Percentiles rank a stretch among this genome's conserved stretches.
These are phyloP conservation scores for Monosporozyma yasuniensis DNA, from an alignment of 805 yeast genomes.

Conservation along the genomic window DNA sequence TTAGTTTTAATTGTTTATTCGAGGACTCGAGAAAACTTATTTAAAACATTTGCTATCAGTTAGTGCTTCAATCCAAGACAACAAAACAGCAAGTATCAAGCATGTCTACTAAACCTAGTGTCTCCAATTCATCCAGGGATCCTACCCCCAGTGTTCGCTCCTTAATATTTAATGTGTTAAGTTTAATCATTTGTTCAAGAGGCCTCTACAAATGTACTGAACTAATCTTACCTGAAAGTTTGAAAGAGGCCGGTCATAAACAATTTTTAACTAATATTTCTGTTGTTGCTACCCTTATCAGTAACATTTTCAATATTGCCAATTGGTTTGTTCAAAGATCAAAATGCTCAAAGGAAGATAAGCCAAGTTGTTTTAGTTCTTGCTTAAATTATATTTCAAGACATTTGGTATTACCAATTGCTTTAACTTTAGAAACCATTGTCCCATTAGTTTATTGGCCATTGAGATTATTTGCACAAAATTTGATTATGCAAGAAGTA, in stretches of 20 bases:
- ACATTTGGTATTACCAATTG: slow-evolving; percentile 37
- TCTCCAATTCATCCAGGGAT: neutral
- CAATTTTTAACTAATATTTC: slow-evolving; percentile 69
- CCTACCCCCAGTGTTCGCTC: slow-evolving; percentile 10
- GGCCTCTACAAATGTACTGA: slow-evolving; percentile 24
- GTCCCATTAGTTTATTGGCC: slow-evolving; percentile 67
- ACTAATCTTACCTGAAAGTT: slow-evolving; percentile 38
- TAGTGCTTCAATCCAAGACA: too few species aligned
- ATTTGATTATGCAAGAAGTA: slow-evolving; percentile 36
- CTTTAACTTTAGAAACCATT: slow-evolving; percentile 49
- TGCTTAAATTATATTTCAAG: slow-evolving; percentile 26
- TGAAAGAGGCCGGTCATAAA: slow-evolving; percentile 53
- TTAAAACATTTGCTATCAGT: too few species aligned
- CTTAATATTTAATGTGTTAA: slow-evolving; percentile 13
- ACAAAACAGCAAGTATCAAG: neutral
- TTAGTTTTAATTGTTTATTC: too few species aligned
- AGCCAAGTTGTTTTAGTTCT: neutral
- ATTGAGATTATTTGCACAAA: slow-evolving; percentile 42
- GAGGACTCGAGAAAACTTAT: too few species aligned
- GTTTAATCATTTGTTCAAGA: slow-evolving; percentile 17
- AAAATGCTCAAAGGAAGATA: neutral
- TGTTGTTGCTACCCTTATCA: slow-evolving; percentile 38
- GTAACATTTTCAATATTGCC: slow-evolving; percentile 33
- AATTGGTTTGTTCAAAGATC: slow-evolving; percentile 27
- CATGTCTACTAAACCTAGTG: neutral